Evolutionary conservation across 768 basidiomycete genomes (phyloP), one percentile per base, ranked within the genome.

Genomic region (Cantharellus cinnabarinus): DNA sequence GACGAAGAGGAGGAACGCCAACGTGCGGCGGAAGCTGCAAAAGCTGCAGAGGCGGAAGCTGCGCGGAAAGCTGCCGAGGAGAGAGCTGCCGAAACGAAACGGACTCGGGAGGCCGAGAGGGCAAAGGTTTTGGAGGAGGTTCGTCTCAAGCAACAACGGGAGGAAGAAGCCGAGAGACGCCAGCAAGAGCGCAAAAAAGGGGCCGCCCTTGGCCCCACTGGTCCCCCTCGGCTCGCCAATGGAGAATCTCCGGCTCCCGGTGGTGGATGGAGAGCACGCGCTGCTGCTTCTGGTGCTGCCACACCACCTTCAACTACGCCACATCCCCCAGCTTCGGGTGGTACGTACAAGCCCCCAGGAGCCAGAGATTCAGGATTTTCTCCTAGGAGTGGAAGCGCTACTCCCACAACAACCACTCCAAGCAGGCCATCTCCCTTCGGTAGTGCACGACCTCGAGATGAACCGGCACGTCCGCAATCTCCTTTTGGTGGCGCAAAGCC

Each of bases 51-150:
- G 2, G 76, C 64, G 3, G 81, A 80, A 62, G 79, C 75, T 60
- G 76, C 72, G 63, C 79, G 79, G 67, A 78, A 71, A 57, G 76
- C 79, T 64, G 80, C 74, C 53, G 83, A 87, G 65, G 87, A 80
- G 63, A 77, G 75, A 42, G 63, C 64, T 0, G 70, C 69, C 2
- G 76, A 73, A 1, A 62, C 70, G 37, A 82, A 83, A 55, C 78
- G 76, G 59, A 66, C 75, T 52, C 80, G 78, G 58, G 76, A 76
- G 37, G 70, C 61, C 15, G 75, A 79, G 58, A 76, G 77, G 37
- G 75, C 75, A 20, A 62, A 61, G 59, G 59, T 40, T 51, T 59
- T 56, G 34, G 71, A 70, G 61, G 61, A 58, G 4, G 66, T 64
- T 35, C 62, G 64, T 34, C 64, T 64, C 50, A 72, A 71, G 63